Base-by-base conservation (phyloP, 2,329 filamentous ascomycete species). In the Arthrobotrys sphaeroides region DNA sequence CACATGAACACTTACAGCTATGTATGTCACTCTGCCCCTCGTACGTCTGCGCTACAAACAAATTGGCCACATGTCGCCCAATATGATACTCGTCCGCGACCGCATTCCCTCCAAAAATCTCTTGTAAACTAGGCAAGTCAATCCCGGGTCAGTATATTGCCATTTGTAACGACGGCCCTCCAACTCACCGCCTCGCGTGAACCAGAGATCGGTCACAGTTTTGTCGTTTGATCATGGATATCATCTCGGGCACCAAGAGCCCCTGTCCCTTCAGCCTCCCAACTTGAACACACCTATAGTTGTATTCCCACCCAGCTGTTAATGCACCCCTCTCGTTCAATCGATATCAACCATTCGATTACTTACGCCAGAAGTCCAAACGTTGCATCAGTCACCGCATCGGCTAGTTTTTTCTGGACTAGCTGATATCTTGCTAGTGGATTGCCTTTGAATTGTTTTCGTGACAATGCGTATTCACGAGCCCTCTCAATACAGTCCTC, bases 11-110 rank as follows among this genome's bases (percentile, higher is more conserved):
- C 91, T 87, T 84, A 94, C 72, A 49, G 18, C 93, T 89, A 83
- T 98, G 95, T 82, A 98, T 98, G 83, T 98, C 95, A 81, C 94
- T 97, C 84, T 98, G 95, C 20, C 95, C 95, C 84, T 99, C 95
- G 80, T 99, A 99, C 1, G 94, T 98, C 84, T 98, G 94, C 65
- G 94, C 96, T 62, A 99, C 95, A 83, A 96, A 99, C 78, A 99
- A 83, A 82, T 99, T 99, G 68, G 94, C 90, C 73, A 97, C 95
- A 84, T 98, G 95, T 78, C 95, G 89, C 13, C 93, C 95, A 81
- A 99, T 97, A 77, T 90, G 89, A 81, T 98, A 99, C 84, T 99
- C 95, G 80, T 99, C 95, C 81, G 93, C 97, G 57, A 95, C 93
- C n/a, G 95, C 95, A 81, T 99, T 99, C 28, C 95, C 95, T 70